Conservation (phyloP, 441 rosid genomes). For the Theobroma grandiflorum region DNA sequence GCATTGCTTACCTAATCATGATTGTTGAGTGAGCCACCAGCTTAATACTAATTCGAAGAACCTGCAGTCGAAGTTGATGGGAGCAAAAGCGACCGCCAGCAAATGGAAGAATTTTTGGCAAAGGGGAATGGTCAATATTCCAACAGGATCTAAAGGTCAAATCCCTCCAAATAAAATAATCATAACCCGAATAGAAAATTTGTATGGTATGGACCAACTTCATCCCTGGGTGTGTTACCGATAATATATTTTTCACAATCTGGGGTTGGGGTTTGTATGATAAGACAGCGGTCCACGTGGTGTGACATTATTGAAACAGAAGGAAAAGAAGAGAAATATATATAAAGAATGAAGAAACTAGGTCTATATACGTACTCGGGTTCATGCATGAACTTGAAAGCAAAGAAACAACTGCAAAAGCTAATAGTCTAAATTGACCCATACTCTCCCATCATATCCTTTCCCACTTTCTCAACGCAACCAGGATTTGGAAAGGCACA, state of each 20-base stretch:
- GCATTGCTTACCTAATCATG: neutral
- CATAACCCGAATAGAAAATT: neutral
- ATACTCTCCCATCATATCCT: neutral
- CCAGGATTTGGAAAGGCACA: neutral
- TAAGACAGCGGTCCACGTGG: slow-evolving; percentile 30
- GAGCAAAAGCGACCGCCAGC: slow-evolving; percentile 27
- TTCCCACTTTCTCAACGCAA: neutral
- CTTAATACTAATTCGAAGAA: neutral
- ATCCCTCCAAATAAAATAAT: slow-evolving; percentile 19
- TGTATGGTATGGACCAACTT: slow-evolving; percentile 10
- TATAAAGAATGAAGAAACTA: neutral
- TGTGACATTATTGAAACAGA: neutral
- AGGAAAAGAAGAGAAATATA: neutral
- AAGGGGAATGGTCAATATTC: slow-evolving; percentile 20
- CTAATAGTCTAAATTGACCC: neutral
- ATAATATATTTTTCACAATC: neutral
- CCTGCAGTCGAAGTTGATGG: slow-evolving; percentile 8
- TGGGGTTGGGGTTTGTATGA: neutral
- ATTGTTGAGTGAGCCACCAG: neutral
- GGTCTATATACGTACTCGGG: slow-evolving; percentile 25
- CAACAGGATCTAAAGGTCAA: slow-evolving; percentile 37
- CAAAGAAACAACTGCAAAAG: neutral
- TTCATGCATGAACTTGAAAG: slow-evolving; percentile 43
- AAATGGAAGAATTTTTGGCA: slow-evolving; percentile 9
- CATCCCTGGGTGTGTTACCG: neutral